Base-by-base conservation (phyloP, 2,329 filamentous ascomycete genomes). In the Aspergillus novofumigatus region DNA sequence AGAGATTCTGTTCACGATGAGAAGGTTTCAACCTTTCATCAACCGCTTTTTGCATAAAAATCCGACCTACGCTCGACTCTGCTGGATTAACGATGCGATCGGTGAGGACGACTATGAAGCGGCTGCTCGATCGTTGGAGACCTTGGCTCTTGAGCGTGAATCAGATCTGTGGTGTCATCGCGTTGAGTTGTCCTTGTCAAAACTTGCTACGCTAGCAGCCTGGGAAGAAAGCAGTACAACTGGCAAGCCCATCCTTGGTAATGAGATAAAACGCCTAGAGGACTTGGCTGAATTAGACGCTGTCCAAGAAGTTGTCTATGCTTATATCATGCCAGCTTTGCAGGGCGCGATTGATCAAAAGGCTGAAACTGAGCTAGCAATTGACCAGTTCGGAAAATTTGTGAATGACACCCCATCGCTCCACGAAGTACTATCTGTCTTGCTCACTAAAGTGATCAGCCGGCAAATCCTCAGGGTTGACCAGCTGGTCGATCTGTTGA, bases 31-130 rank as follows among this genome's bases (percentile, higher is more conserved):
- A 62, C 77, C 83, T 52, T 88, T 86, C 67, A 83, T 96, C 55
- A 96, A 91, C 0, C 81, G 81, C 52, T 99, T 92, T 67, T 80
- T 99, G 50, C 85, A 90, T 45, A 86, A 84, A 55, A 84, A 86
- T 61, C 83, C 86, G 0, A 82, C 86, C 60, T 85, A 91, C 60
- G 87, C 88, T 28, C 91, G 91, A 66, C 81, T 99, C 48, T 87
- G 88, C 51, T 99, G 94, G 94, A 96, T 99, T 76, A 95, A 99
- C 70, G 92, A 97, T 69, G 83, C 97, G 7, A 81, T 86, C 59
- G 82, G 84, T 25, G 90, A 94, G 69, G 81, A 86, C 57, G 86
- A 96, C 65, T 91, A 91, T 61, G 79, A 84, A 11, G 83, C 85
- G 55, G 92, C 93, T 10, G 87, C 88, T 4, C 77, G 85, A 45